These are phyloP conservation scores for Aspergillus unguis DNA, from an alignment of 2,329 filamentous ascomycete species.

Conservation along the genomic window DNA sequence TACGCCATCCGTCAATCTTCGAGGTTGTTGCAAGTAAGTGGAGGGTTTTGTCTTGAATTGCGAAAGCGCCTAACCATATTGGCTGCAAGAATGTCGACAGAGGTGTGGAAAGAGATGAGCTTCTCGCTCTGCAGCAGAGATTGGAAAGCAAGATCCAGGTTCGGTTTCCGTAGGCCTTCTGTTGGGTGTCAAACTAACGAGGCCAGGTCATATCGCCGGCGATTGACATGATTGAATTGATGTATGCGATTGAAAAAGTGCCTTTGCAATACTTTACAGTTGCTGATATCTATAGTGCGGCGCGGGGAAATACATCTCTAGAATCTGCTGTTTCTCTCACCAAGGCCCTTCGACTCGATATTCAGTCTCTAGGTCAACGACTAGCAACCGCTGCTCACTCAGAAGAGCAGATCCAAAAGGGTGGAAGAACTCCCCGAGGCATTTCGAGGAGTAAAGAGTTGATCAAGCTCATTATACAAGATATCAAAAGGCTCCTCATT, in stretches of 20 bases:
- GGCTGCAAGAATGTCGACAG: constrained; percentile 58
- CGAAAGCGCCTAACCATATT: constrained; percentile 4
- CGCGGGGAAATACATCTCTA: constrained; percentile 72
- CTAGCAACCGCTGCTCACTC: constrained; percentile 67
- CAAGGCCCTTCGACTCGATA: constrained; percentile 77
- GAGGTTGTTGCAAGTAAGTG: constrained; percentile 63
- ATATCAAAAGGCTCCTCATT: constrained; percentile 70
- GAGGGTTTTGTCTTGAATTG: constrained; percentile 2
- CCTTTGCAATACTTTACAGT: background rate
- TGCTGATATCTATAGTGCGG: constrained; percentile 48
- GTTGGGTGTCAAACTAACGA: background rate
- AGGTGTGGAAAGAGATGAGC: constrained; percentile 67
- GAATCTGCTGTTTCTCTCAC: constrained; percentile 82
- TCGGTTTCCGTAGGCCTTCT: constrained; percentile 22
- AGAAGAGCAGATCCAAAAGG: constrained; percentile 46
- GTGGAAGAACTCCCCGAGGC: constrained; percentile 38
- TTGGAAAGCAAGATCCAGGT: constrained; percentile 84
- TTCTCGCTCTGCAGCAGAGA: constrained; percentile 67
- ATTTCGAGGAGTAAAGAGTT: constrained; percentile 60
- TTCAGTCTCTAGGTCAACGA: constrained; percentile 72
- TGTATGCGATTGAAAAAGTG: constrained; percentile 50
- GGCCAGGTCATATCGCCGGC: constrained; percentile 77
- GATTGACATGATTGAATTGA: constrained; percentile 88
- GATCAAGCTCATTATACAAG: constrained; percentile 65
- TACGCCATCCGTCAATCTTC: constrained; percentile 83